Conservation (phyloP, 2,329 filamentous ascomycete genomes). For the Epicoccum sorghinum region DNA sequence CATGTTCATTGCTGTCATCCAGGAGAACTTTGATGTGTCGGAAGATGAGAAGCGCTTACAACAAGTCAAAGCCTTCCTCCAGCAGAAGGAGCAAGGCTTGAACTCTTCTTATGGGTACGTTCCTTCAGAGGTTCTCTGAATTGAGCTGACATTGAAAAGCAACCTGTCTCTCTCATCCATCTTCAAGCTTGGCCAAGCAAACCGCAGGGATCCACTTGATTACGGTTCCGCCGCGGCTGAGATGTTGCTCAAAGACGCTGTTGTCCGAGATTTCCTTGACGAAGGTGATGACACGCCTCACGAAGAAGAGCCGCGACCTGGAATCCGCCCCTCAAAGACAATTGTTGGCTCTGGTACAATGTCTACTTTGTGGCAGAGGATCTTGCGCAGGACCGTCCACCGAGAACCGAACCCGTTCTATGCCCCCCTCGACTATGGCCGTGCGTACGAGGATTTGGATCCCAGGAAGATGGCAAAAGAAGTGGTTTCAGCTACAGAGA, state of each 20-base stretch:
- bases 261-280: constrained; percentile 93
- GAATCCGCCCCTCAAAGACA: constrained; percentile 45
- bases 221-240: constrained; percentile 92
- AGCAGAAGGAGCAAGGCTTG: constrained; percentile 83
- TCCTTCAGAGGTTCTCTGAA: not conserved
- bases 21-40: constrained; percentile 98
- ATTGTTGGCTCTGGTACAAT: constrained; percentile 64
- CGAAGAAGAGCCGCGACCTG: constrained; percentile 42
- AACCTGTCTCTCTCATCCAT: constrained; percentile 76
- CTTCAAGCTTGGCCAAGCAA: constrained; percentile 66
- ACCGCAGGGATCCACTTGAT: constrained; percentile 81
- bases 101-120: constrained; percentile 61
- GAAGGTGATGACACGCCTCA: constrained; percentile 59
- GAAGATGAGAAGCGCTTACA: constrained; percentile 97
- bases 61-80: constrained; percentile 93
- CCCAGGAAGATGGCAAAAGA: constrained; percentile 88
- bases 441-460: constrained; percentile 78
- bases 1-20: constrained; percentile 99
- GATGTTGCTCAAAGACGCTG: constrained; percentile 94
- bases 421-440: constrained; percentile 73
- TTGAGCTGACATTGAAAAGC: constrained; percentile 32
- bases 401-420: constrained; percentile 95
- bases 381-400: constrained; percentile 63
- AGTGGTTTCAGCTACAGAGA: constrained; percentile 81
- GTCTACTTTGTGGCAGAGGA: constrained; percentile 65